Conservation (phyloP, 2,329 filamentous ascomycete species). For the Xylariomycetidae sp. region DNA sequence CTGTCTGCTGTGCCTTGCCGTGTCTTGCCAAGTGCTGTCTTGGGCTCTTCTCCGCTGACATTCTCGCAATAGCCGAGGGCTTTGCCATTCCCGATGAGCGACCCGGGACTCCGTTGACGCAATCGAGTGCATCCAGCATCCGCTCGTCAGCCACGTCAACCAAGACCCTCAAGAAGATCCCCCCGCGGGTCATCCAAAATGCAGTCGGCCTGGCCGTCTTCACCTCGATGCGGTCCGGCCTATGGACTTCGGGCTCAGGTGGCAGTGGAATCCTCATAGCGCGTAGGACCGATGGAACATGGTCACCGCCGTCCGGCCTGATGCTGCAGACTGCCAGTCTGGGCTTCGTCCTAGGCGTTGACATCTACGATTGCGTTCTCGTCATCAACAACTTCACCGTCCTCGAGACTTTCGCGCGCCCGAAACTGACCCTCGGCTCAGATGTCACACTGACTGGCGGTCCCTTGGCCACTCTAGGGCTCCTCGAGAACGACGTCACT, state of each 20-base stretch:
- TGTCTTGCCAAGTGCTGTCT: slow-evolving; percentile 5
- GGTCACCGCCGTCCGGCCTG: slow-evolving; percentile 88
- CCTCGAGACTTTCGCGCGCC: slow-evolving; percentile 74
- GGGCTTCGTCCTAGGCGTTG: slow-evolving; percentile 84
- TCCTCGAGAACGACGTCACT: slow-evolving; percentile 43
- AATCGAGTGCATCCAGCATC: slow-evolving; percentile 34
- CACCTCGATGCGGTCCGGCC: slow-evolving; percentile 87
- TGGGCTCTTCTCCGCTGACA: slow-evolving; percentile 10
- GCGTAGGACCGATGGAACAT: slow-evolving; percentile 76
- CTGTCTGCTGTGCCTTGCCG: slow-evolving; percentile 13
- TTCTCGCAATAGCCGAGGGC: slow-evolving; percentile 41
- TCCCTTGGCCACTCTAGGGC: slow-evolving; percentile 56
- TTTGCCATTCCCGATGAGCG: slow-evolving; percentile 43
- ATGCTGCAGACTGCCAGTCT: slow-evolving; percentile 84
- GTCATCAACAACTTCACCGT: slow-evolving; percentile 85
- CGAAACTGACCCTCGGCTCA: slow-evolving; percentile 73
- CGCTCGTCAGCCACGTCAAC: slow-evolving; percentile 26
- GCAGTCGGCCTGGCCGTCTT: slow-evolving; percentile 90
- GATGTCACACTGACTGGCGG: slow-evolving; percentile 74
- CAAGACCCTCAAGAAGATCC: slow-evolving; percentile 72
- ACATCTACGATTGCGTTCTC: slow-evolving; percentile 93
- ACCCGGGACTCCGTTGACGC: slow-evolving; percentile 24
- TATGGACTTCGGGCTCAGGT: slow-evolving; percentile 87
- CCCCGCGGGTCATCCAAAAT: slow-evolving; percentile 76
- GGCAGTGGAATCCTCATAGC: slow-evolving; percentile 84